Evolutionary conservation across 2,329 filamentous ascomycete species (phyloP), one percentile per base, ranked within the genome.

Genomic region (Chaetomiaceae sp.): DNA sequence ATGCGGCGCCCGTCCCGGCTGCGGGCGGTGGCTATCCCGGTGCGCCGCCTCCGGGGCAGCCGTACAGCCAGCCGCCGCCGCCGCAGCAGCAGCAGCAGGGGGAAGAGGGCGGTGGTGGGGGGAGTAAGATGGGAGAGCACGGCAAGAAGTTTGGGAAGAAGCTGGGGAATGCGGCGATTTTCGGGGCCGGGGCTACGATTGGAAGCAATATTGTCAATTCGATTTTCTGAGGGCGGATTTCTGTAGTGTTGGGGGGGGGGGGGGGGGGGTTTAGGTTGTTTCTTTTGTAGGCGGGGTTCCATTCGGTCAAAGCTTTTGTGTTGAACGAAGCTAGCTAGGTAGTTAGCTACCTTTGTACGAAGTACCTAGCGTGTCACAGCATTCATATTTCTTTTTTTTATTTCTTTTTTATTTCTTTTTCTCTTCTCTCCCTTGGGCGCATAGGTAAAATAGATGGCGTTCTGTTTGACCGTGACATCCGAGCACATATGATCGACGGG

Each of bases 91-190:
- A 72, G 61, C 73, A 71, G 18, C 25, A 23, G 29, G 25, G 8
- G 38, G 2, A 36, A 16, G 63, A 67, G 30, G 73, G 73, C 11
- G 75, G 74, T 30, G 74, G 75, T 38, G 75, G 75, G 34, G 73
- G 75, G 40, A 75, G 73, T 8, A 94, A 94, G 74, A 74, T 84
- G 14, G 79, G 83, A 58, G 79, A 89, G 70, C 81, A 84, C 51
- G 90, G 89, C 51, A 96, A 96, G 84, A 96, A 96, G 75, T 88
- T 96, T 71, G 91, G 92, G 61, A 95, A 95, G 82, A 97, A 96
- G 78, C 70, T 92, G 65, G 92, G 92, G 6, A 84, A 85, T 63
- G 78, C 80, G 40, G 90, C 90, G 25, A 90, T 96, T 61, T 95
- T 95, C 64, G 92, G 92, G 69, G 92, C 92, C 43, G 91, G 92